Evolutionary conservation across 495 filamentous ascomycete species (phyloP), one percentile per base, ranked within the genome.

Genomic region (Neohortaea acidophila): DNA sequence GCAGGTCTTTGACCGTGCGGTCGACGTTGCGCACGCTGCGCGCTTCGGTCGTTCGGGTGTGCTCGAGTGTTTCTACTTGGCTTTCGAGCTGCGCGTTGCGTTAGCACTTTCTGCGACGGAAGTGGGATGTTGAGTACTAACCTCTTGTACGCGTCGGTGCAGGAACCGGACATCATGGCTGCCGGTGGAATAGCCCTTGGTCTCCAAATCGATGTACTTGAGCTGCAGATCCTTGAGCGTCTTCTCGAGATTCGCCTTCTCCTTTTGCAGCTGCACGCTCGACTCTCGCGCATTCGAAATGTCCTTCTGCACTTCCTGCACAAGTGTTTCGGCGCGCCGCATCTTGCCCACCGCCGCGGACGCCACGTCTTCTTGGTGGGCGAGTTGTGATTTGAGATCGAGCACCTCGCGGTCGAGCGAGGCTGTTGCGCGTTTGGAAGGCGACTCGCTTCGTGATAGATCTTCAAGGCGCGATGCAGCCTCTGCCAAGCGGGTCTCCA

Each of bases 141-240:
- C 87, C 69, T 96, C 91, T 67, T 94, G 86, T 47, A 97, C 81
- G 26, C 89, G 73, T 48, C 85, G 84, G 62, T 93, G 80, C 54
- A 96, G 62, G 67, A 96, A 97, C 45, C 85, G 75, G 44, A 96
- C 83, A 58, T 97, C 89, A 43, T 94, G 83, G 52, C 84, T 91
- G 30, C 81, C 84, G 40, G 72, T 86, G 19, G 84, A 84, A 58
- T 94, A 96, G 36, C 84, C 83, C 68, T 94, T 96, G 18, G 89
- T 97, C 59, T 97, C 89, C 30, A 97, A 61, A 46, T 96, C 89
- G 27, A 97, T 79, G 31, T 91, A 73, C 44, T 75, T 73, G 19
- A 96, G 66, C 58, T 97, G 89, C 29, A 87, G 63, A 57, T 97
- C 89, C 63, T 85, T 96, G 39, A 89, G 67, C 19, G 72, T 67